These are phyloP conservation scores for Fusarium chlamydosporum DNA, from an alignment of 2,329 filamentous ascomycete species.

Conservation along the genomic window DNA sequence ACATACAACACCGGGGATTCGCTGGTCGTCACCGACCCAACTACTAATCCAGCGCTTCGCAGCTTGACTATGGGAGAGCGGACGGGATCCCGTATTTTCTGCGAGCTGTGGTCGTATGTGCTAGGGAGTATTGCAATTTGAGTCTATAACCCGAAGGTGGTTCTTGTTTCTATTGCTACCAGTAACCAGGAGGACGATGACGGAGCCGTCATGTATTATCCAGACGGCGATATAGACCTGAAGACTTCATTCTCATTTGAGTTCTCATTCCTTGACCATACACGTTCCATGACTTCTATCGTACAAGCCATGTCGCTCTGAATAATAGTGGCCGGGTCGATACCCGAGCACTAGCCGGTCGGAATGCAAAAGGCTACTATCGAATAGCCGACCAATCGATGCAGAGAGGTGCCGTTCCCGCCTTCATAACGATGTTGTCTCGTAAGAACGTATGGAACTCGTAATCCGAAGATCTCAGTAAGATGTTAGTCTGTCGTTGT, in stretches of 20 bases:
- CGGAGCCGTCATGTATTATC: background rate
- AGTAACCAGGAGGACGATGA: background rate
- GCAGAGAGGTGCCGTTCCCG: background rate
- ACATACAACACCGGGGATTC: conserved; percentile 25
- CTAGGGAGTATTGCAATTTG: background rate
- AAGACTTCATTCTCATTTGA: background rate
- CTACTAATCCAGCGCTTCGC: conserved; percentile 9
- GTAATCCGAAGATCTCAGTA: background rate
- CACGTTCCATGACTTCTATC: background rate
- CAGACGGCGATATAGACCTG: background rate
- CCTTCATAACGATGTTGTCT: background rate
- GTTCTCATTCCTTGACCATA: background rate
- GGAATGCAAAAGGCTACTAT: background rate
- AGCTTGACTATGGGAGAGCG: conserved; percentile 19
- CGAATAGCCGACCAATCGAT: background rate
- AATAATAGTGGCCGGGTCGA: background rate
- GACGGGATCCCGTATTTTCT: conserved; percentile 27
- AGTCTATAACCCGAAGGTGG: background rate
- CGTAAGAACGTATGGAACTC: background rate
- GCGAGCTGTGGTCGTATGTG: conserved; percentile 28
- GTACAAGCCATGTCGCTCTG: background rate
- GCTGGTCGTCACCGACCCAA: conserved; percentile 14
- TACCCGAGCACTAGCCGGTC: background rate
- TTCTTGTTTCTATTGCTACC: background rate
- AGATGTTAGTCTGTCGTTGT: background rate